Evolutionary conservation across 108 stramenopile genomes (phyloP).

Genomic region (Seminavis robusta): DNA sequence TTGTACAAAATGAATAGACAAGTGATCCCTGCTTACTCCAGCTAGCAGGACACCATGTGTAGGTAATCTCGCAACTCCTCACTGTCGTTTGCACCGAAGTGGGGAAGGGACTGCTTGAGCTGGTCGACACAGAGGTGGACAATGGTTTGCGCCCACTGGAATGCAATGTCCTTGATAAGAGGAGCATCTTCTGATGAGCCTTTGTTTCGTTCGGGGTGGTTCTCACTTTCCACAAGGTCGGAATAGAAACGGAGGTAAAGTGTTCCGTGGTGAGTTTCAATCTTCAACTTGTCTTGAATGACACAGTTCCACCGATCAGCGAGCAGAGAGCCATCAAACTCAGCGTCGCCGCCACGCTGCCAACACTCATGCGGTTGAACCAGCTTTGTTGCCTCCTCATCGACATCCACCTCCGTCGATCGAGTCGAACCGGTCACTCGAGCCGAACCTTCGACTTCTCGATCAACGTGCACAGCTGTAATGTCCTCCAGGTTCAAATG

Average conservation of each 20-base stretch:
- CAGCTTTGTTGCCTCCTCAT: constrained; percentile 8
- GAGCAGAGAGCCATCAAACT: constrained; percentile 16
- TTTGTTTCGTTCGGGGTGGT: background rate
- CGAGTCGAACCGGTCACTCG: constrained; percentile 10
- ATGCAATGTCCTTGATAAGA: constrained; percentile 43
- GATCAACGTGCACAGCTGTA: constrained; percentile 58
- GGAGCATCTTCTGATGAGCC: constrained; percentile 8
- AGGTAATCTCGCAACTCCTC: constrained; percentile 60
- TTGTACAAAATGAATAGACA: no score
- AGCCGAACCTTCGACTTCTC: constrained; percentile 9
- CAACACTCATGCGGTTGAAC: background rate
- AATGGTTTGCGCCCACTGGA: constrained; percentile 80
- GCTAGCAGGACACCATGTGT: no score
- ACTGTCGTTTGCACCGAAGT: constrained; percentile 46
- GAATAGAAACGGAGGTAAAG: constrained; percentile 68
- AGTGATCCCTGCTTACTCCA: no score
- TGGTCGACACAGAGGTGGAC: constrained; percentile 54
- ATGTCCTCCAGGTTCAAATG: constrained; percentile 59
- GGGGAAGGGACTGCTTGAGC: constrained; percentile 47
- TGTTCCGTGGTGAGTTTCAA: constrained; percentile 38
- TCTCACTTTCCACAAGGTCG: constrained; percentile 63
- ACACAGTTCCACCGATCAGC: constrained; percentile 59
- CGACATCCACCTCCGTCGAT: constrained; percentile 27
- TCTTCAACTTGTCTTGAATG: constrained; percentile 63
- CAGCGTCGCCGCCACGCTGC: constrained; percentile 7